A percentile compares a stretch with the other conserved stretches of the same genome.
These are phyloP conservation scores for Mortierella sp. DNA, from an alignment of 371 early-diverging fungal species.

Conservation along the genomic window DNA sequence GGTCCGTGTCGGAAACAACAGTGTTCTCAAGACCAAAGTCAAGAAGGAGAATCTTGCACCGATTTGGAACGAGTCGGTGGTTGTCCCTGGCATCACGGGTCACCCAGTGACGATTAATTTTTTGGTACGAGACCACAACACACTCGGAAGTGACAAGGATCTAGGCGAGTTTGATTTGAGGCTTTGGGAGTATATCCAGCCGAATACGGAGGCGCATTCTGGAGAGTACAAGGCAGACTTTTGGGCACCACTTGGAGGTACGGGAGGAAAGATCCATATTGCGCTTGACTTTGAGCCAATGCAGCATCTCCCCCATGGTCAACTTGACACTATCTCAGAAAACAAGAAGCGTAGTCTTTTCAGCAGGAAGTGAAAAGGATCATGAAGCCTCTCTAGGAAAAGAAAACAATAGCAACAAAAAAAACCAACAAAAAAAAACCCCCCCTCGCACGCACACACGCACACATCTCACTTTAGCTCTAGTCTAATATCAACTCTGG, in stretches of 20 bases:
- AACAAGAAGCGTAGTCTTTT: conserved; percentile 32
- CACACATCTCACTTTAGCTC: too few species aligned
- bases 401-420: too few species aligned
- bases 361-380: conserved; percentile 32
- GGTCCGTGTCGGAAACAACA: conserved; percentile 56
- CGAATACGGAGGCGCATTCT: conserved; percentile 16
- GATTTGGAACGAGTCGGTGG: conserved; percentile 70
- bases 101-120: conserved; percentile 58
- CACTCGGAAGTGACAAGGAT: conserved; percentile 68
- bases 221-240: conserved; percentile 47
- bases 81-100: conserved; percentile 57
- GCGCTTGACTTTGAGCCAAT: conserved; percentile 32
- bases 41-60: conserved; percentile 79
- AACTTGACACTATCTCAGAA: neutral
- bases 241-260: conserved; percentile 35
- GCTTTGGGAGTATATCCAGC: conserved; percentile 63
- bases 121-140: conserved; percentile 73
- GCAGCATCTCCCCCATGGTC: neutral
- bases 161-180: conserved; percentile 64
- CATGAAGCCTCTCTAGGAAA: too few species aligned
- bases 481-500: too few species aligned
- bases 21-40: conserved; percentile 75
- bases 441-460: too few species aligned
- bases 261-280: conserved; percentile 38
- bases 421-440: too few species aligned